Conservation (phyloP, 257 asterid species). For the Fraxinus pennsylvanica region DNA sequence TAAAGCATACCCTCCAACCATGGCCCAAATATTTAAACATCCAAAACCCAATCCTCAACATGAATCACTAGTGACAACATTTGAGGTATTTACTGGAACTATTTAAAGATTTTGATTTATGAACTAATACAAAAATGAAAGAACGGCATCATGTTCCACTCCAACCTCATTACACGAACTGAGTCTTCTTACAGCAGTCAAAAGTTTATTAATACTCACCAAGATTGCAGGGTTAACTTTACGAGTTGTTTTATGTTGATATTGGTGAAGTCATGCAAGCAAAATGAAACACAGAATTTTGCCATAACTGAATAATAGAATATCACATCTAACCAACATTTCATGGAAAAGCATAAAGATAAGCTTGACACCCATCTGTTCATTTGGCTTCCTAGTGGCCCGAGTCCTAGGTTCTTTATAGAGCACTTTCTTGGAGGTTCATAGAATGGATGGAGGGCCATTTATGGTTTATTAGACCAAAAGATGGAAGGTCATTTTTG, state of each 20-base stretch:
- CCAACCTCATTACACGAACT: background rate
- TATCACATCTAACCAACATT: background rate
- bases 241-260: background rate
- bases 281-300: background rate
- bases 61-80: background rate
- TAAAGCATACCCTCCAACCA: background rate
- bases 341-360: background rate
- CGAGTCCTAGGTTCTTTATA: background rate
- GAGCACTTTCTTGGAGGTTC: no score
- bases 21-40: background rate
- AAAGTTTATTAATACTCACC: background rate
- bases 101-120: background rate
- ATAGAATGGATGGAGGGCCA: background rate
- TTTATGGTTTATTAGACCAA: background rate
- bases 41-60: background rate
- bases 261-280: background rate
- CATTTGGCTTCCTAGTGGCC: background rate
- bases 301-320: background rate
- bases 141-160: background rate
- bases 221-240: background rate
- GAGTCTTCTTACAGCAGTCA: background rate
- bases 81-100: background rate
- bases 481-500: background rate
- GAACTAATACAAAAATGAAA: background rate
- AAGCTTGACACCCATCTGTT: background rate